These are phyloP conservation scores for Cytauxzoon felis DNA, from an alignment of 169 alveolate species.

Conservation along the genomic window DNA sequence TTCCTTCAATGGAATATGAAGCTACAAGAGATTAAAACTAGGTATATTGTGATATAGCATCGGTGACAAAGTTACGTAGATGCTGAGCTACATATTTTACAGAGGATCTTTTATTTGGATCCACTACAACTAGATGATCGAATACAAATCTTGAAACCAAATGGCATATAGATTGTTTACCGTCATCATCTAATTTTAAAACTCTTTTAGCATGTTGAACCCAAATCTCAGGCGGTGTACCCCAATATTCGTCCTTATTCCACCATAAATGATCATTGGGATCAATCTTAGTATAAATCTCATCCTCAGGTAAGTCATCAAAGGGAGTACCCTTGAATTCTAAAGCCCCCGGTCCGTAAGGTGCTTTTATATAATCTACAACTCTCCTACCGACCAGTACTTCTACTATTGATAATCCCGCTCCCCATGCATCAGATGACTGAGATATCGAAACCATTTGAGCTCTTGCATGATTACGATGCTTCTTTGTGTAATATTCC, in stretches of 20 bases:
- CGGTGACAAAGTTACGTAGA: slow-evolving; percentile 38
- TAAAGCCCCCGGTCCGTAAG: slow-evolving; percentile 78
- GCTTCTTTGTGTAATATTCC: slow-evolving; percentile 79
- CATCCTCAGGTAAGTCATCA: slow-evolving; percentile 4
- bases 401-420: slow-evolving; percentile 81
- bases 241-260: slow-evolving; percentile 63
- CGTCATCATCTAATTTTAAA: slow-evolving; percentile 35
- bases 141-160: slow-evolving; percentile 66
- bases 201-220: slow-evolving; percentile 24
- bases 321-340: slow-evolving; percentile 72
- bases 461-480: slow-evolving; percentile 70
- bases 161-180: slow-evolving; percentile 51
- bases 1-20: neutral
- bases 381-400: slow-evolving; percentile 76
- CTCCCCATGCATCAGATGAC: slow-evolving; percentile 84
- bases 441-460: slow-evolving; percentile 69
- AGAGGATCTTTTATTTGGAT: slow-evolving; percentile 59
- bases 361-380: slow-evolving; percentile 75
- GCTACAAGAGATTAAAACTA: neutral
- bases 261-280: slow-evolving; percentile 50
- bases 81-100: slow-evolving; percentile 66
- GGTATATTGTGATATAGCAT: slow-evolving; percentile 38
- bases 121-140: slow-evolving; percentile 60
- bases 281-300: neutral
- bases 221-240: slow-evolving; percentile 50